Base-by-base conservation (phyloP, 768 basidiomycete genomes). In the Macrolepiota dolichaula region DNA sequence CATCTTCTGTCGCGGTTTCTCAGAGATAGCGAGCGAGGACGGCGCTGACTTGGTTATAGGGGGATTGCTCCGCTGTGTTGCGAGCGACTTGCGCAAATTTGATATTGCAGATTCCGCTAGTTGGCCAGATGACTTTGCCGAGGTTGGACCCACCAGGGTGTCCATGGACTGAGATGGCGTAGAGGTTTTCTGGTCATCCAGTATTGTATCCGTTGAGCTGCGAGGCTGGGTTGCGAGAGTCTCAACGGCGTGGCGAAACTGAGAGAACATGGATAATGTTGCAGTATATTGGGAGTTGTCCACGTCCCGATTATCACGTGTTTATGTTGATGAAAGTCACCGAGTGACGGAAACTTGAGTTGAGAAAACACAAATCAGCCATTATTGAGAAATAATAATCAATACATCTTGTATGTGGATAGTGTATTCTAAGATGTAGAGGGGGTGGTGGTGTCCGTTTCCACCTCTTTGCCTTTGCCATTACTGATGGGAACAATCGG, bases 221-320 rank as follows among this genome's bases (percentile, higher is more conserved):
- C 66, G 50, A 37, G 65, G 66, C 25, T 66, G 68, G 11, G 69
- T 65, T 19, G 86, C 85, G 37, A 91, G 73, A 54, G 76, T 84
- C 70, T 92, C 91, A 17, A 93, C 87, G 62, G 86, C 88, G 60
- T 87, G 85, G 40, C 83, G 81, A 69, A 90, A 84, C 67, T 87
- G 85, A 51, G 82, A 87, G 72, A 92, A 92, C 91, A 93, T 92
- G 61, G 57, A 38, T 9, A 17, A 36, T 13, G 10, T 5, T n/a
- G n/a, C 24, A 12, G 6, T 32, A 35, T 29, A 44, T 44, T n/a
- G 15, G 15, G 12, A 57, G 12, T 6, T 13, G 19, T 15, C 35
- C 32, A 36, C 13, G 10, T 10, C 35, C 32, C 27, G 46, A 49
- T 37, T 25, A 54, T 61, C 59, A 61, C 59, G 59, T 61, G 59